A percentile compares a stretch with the other conserved stretches of the same genome.
phyloP scores from a whole-genome alignment of 768 basidiomycete species.

The Tremella fuciformis region DNA sequence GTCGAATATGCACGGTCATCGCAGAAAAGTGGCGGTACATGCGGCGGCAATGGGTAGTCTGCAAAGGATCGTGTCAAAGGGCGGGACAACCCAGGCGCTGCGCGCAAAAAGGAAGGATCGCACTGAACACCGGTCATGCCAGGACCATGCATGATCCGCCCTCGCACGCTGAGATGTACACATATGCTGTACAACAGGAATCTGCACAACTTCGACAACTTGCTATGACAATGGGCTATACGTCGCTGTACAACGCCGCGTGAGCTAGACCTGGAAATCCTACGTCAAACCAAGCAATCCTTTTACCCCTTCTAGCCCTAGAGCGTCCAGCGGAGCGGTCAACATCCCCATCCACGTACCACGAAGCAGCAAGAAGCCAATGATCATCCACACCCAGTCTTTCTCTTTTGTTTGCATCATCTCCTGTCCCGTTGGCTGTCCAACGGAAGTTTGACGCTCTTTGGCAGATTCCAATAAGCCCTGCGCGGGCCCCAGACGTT shows the following conservation, averaged over 20 bases:
- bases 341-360: slow-evolving; percentile 37
- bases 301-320: slow-evolving; percentile 25
- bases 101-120: no score
- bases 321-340: slow-evolving; percentile 24
- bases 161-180: not conserved
- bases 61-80: no score
- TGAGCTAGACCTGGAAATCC: not conserved
- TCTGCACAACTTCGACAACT: no score
- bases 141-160: no score
- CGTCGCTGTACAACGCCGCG: no score
- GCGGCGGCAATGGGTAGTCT: no score
- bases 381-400: slow-evolving; percentile 43
- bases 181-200: not conserved
- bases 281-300: slow-evolving; percentile 27
- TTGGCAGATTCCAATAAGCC: slow-evolving; percentile 9
- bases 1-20: no score
- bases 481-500: slow-evolving; percentile 3
- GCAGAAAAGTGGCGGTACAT: no score
- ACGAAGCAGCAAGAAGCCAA: slow-evolving; percentile 36
- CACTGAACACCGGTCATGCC: no score
- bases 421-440: slow-evolving; percentile 3
- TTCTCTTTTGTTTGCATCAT: slow-evolving; percentile 16
- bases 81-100: no score
- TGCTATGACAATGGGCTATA: no score
- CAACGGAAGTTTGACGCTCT: not conserved